These are phyloP conservation scores for Podospora bellae-mahoneyi DNA, from an alignment of 495 filamentous ascomycete genomes.

Conservation along the genomic window DNA sequence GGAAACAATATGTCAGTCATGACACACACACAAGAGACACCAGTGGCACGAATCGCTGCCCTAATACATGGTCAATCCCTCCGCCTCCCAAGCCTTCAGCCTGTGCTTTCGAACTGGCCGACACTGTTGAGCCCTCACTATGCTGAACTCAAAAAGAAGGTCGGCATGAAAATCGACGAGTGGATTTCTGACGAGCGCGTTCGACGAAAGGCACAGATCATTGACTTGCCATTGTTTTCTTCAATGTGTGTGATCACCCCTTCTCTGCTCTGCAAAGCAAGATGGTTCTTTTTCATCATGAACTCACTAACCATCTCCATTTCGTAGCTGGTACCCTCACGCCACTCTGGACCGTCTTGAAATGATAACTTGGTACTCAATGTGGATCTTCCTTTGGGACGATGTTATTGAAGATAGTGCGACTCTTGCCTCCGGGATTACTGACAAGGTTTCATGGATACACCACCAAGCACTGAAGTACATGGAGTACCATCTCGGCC, in stretches of 20 bases:
- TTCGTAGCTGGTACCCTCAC: conserved; percentile 31
- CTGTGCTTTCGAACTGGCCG: conserved; percentile 17
- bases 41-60: conserved; percentile 5
- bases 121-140: conserved; percentile 21
- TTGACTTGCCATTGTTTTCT: conserved; percentile 20
- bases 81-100: conserved; percentile 15
- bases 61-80: conserved; percentile 20
- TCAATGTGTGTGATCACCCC: conserved; percentile 13
- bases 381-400: conserved; percentile 41
- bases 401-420: conserved; percentile 27
- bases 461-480: conserved; percentile 23
- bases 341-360: conserved; percentile 24
- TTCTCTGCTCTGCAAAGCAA: not conserved
- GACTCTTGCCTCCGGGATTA: not conserved
- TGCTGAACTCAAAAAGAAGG: conserved; percentile 13
- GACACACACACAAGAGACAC: conserved; percentile 5
- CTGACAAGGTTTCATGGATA: conserved; percentile 9
- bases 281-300: too few species aligned
- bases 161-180: conserved; percentile 20
- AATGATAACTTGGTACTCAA: conserved; percentile 27
- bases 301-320: not conserved
- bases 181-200: conserved; percentile 19
- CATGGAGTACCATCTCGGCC: conserved; percentile 19
- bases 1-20: not conserved
- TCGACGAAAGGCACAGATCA: conserved; percentile 10